A percentile compares a stretch with the other conserved stretches of the same genome.
These are phyloP conservation scores for Hemerocallis citrina DNA, from an alignment of 106 monocot species.

Conservation along the genomic window DNA sequence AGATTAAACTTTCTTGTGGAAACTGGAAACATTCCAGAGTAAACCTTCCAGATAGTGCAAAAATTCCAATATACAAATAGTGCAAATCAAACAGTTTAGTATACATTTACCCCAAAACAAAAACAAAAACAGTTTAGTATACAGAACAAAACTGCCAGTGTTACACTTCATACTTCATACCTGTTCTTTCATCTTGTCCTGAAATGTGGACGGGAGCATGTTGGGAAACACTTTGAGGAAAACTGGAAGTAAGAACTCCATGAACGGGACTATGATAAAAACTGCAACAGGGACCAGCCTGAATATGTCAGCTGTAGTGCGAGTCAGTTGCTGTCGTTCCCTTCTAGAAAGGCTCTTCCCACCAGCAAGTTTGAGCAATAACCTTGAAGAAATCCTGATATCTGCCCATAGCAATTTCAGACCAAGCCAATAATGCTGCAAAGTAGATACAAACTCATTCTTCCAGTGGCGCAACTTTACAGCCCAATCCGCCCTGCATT, in stretches of 20 bases:
- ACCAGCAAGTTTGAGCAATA: constrained; percentile 71
- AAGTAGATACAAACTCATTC: constrained; percentile 60
- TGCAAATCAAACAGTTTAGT: not conserved
- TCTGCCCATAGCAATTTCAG: constrained; percentile 80
- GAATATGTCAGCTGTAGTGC: constrained; percentile 95
- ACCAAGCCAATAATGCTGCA: constrained; percentile 97
- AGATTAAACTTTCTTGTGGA: too few relatives aligned
- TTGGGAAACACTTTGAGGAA: constrained; percentile 87
- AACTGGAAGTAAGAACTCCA: constrained; percentile 95
- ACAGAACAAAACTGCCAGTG: not conserved
- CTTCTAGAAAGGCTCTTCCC: constrained; percentile 91
- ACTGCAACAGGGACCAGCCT: constrained; percentile 92
- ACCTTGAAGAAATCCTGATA: constrained; percentile 78
- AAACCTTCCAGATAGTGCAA: not conserved
- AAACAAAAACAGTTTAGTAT: too few relatives aligned
- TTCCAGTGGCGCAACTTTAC: constrained; percentile 65
- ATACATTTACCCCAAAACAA: too few relatives aligned
- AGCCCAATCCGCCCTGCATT: constrained; percentile 52
- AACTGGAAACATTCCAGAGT: not conserved
- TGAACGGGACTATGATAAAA: constrained; percentile 94
- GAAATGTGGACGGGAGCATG: constrained; percentile 96
- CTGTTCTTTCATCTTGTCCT: constrained; percentile 99
- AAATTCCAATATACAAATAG: not conserved
- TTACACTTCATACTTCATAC: constrained; percentile 31
- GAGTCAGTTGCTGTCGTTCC: constrained; percentile 86